These are phyloP conservation scores for Persicaria maculosa DNA, from an alignment of 148 eudicot species.

Conservation along the genomic window DNA sequence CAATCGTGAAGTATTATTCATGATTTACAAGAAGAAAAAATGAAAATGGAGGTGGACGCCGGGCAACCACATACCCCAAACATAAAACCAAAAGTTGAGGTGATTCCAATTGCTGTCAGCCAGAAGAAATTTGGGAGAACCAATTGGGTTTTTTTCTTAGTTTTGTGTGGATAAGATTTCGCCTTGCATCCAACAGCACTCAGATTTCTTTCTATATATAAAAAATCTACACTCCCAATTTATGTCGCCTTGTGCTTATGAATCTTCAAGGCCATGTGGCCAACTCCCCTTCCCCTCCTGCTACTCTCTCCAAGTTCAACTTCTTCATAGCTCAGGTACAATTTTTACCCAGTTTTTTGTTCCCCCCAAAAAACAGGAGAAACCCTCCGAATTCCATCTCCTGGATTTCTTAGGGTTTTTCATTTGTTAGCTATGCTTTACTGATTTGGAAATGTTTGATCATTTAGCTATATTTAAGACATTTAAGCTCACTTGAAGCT, in stretches of 20 bases:
- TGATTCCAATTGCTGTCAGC: conserved; percentile 14
- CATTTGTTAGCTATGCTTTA: background rate
- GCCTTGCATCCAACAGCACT: conserved; percentile 5
- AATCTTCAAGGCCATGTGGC: conserved; percentile 19
- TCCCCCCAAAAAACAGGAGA: background rate
- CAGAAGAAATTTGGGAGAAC: conserved; percentile 21
- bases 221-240: conserved; percentile 9
- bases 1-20: no score
- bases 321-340: conserved; percentile 28
- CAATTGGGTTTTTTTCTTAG: conserved; percentile 15
- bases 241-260: conserved; percentile 10
- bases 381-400: background rate
- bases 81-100: background rate
- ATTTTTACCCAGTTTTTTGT: background rate
- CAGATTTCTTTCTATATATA: background rate
- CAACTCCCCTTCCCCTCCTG: conserved; percentile 6
- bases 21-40: background rate
- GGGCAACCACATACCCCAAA: background rate
- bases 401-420: background rate
- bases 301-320: background rate
- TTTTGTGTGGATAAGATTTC: conserved; percentile 73
- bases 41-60: background rate
- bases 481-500: background rate
- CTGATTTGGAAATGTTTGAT: background rate
- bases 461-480: background rate